These are phyloP conservation scores for Tolypocladium tropicale DNA, from an alignment of 2,329 filamentous ascomycete species.

Conservation along the genomic window DNA sequence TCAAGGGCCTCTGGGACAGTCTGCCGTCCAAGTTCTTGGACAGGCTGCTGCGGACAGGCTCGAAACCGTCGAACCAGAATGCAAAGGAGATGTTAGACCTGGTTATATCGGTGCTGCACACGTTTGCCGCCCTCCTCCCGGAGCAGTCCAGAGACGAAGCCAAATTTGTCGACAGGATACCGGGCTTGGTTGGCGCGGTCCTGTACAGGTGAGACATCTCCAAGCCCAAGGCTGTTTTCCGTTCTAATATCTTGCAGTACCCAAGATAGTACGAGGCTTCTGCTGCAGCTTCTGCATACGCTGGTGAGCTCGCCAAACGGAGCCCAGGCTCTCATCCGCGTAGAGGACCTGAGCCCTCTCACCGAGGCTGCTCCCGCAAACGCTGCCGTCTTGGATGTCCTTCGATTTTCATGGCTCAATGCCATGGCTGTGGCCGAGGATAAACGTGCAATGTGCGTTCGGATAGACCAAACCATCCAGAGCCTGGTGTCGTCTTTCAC, in stretches of 20 bases:
- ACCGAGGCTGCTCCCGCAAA: slow-evolving; percentile 46
- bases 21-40: slow-evolving; percentile 55
- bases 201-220: slow-evolving; percentile 36
- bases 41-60: slow-evolving; percentile 47
- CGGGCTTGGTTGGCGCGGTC: slow-evolving; percentile 40
- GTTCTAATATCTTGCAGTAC: slow-evolving; percentile 25
- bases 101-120: slow-evolving; percentile 52
- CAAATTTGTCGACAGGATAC: slow-evolving; percentile 42
- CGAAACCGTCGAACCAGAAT: slow-evolving; percentile 29
- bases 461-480: slow-evolving; percentile 37
- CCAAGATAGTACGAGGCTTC: slow-evolving; percentile 37
- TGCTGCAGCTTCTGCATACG: slow-evolving; percentile 46
- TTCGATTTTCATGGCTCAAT: slow-evolving; percentile 48
- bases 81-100: slow-evolving; percentile 52
- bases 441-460: slow-evolving; percentile 18
- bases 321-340: slow-evolving; percentile 33
- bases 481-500: slow-evolving; percentile 42
- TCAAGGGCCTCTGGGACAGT: slow-evolving; percentile 46
- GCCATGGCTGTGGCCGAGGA: slow-evolving; percentile 24
- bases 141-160: slow-evolving; percentile 29
- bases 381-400: slow-evolving; percentile 42
- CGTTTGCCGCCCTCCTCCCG: slow-evolving; percentile 48
- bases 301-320: slow-evolving; percentile 43
- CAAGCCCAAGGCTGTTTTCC: not conserved
- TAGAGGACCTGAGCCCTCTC: slow-evolving; percentile 44